Evolutionary conservation across 768 basidiomycete species (phyloP).

Genomic region (Neoboletus magnificus): DNA sequence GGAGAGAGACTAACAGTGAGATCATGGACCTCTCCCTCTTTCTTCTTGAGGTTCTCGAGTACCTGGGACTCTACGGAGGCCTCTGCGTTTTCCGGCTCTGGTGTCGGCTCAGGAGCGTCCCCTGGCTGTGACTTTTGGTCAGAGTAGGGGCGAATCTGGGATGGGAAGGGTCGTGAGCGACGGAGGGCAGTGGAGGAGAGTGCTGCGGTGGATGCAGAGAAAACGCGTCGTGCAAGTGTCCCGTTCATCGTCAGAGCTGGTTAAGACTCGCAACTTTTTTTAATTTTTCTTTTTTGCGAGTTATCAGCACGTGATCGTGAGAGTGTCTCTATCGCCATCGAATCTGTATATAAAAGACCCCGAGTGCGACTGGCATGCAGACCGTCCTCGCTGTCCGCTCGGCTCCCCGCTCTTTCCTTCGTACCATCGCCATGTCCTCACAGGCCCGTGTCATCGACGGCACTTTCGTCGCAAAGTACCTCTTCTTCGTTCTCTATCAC

Average conservation of each 20-base stretch:
- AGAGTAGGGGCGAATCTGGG: constrained; percentile 52
- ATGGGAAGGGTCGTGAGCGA: constrained; percentile 30
- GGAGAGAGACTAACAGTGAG: constrained; percentile 59
- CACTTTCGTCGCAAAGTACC: constrained; percentile 77
- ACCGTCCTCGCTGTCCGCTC: neutral
- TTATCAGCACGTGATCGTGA: constrained; percentile 23
- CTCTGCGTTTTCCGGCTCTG: constrained; percentile 21
- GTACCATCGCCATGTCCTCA: constrained; percentile 38
- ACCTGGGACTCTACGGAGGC: constrained; percentile 37
- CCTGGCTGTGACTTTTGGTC: constrained; percentile 41
- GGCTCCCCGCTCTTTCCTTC: constrained; percentile 13
- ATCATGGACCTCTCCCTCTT: constrained; percentile 79
- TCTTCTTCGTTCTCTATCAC: constrained; percentile 12
- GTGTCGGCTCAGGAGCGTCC: constrained; percentile 8
- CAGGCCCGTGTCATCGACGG: constrained; percentile 74
- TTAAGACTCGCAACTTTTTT: no score
- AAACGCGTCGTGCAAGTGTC: constrained; percentile 45
- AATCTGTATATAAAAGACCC: constrained; percentile 4
- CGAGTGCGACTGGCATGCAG: constrained; percentile 2
- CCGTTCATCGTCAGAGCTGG: constrained; percentile 60
- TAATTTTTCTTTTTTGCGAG: no score
- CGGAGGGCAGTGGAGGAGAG: constrained; percentile 48
- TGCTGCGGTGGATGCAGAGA: constrained; percentile 61
- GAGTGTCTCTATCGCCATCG: neutral
- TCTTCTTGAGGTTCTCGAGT: constrained; percentile 65